Evolutionary conservation across 441 rosid genomes (phyloP).

Genomic region (Populus hybrid): DNA sequence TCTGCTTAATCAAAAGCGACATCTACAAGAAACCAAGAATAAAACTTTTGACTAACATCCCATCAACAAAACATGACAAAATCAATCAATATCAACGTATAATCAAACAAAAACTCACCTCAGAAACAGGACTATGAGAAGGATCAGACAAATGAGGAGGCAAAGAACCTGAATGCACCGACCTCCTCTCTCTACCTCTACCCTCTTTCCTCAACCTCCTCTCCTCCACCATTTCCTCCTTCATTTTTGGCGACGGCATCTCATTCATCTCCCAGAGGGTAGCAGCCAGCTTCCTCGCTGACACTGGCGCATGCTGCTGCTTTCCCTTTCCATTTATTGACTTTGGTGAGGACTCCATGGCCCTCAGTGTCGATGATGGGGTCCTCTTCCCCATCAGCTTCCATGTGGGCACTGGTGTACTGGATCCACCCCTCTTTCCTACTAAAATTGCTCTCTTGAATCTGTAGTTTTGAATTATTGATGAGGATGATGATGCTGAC

Average conservation of each 20-base stretch:
- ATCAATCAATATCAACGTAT: not conserved
- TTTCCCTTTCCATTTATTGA: conserved; percentile 42
- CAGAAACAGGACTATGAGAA: conserved; percentile 90
- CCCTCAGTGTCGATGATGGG: conserved; percentile 47
- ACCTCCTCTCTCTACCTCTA: conserved; percentile 52
- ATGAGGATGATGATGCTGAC: conserved; percentile 86
- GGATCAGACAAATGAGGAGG: conserved; percentile 98
- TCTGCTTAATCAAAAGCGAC: not conserved
- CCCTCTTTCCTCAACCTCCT: conserved; percentile 41
- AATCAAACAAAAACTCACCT: conserved; percentile 44
- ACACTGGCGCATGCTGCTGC: conserved; percentile 57
- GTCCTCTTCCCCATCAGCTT: conserved; percentile 65
- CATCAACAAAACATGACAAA: not conserved
- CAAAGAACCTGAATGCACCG: conserved; percentile 69
- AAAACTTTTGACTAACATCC: not conserved
- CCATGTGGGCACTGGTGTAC: conserved; percentile 95
- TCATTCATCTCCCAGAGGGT: conserved; percentile 98
- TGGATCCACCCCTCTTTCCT: conserved; percentile 84
- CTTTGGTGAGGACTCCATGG: conserved; percentile 49
- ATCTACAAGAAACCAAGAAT: not conserved
- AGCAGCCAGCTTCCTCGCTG: conserved; percentile 95
- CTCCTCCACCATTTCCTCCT: conserved; percentile 36
- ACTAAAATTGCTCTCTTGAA: conserved; percentile 86
- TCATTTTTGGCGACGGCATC: conserved; percentile 72
- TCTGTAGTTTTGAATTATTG: conserved; percentile 69